Base-by-base conservation (phyloP, 805 yeast genomes). In the Candida hungchunana region DNA sequence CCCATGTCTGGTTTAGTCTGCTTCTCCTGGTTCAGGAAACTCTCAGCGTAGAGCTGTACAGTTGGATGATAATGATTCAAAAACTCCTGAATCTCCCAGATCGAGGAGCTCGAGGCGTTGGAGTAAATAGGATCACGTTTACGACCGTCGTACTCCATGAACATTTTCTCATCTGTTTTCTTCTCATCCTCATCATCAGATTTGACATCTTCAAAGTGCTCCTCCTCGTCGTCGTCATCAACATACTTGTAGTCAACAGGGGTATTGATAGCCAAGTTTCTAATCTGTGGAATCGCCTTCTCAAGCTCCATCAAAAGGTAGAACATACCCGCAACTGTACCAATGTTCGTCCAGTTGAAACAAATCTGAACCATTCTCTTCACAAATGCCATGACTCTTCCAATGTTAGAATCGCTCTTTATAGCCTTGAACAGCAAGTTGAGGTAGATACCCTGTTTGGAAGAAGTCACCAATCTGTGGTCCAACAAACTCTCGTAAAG, bases 71-170 rank as follows among this genome's bases (percentile, higher is more conserved):
- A 93, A 63, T 90, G 97, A 40, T 71, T 67, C 33, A 78, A 56
- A 55, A 93, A 81, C 22, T 77, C 82, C 26, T 69, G 64, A 9
- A 88, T 56, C 64, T 93, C 98, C 97, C 97, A 93, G 33, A 90
- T 60, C 2, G 90, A 79, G 0, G 96, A 69, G 31, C 70, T 72
- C 29, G 77, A 79, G 5, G 97, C 97, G 56, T 85, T 73, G n/a
- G 97, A 86, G 56, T 62, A 87, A 46, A 75, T 71, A n/a, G 98
- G 98, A 56, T 93, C 97, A 58, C 97, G 77, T 55, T 85, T 86
- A 52, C 78, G 78, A 23, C 94, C 77, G 60, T 93, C 97, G 56
- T 93, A 93, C 10, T 34, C 43, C 31, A 31, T 40, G 27, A 24
- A 41, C 36, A 21, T 47, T 46, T 19, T 14, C 32, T 32, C 32